Conservation (phyloP, 139 green algal genomes). For the Picochlorum sp. region DNA sequence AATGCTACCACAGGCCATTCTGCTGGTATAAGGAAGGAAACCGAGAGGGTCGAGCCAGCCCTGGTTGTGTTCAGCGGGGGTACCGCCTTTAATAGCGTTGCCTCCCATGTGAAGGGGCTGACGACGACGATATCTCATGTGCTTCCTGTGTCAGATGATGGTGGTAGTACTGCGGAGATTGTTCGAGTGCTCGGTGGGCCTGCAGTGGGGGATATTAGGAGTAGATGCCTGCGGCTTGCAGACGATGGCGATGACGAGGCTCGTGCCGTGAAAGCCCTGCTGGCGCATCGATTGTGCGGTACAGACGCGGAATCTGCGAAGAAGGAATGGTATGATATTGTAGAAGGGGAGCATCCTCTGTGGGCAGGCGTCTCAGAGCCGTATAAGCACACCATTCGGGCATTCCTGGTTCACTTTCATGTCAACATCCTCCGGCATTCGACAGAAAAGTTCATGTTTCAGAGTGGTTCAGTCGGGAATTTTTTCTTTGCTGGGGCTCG, state of each 20-base stretch:
- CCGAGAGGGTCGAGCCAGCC: constrained; percentile 14
- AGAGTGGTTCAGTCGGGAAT: constrained; percentile 69
- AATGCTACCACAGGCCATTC: too few relatives aligned
- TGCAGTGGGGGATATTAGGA: constrained; percentile 95
- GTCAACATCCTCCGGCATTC: constrained; percentile 70
- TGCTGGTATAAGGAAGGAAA: too few relatives aligned
- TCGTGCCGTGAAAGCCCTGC: constrained; percentile 56
- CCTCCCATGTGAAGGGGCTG: constrained; percentile 28
- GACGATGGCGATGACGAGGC: constrained; percentile 78
- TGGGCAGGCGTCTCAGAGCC: constrained; percentile 86
- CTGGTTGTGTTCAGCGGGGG: constrained; percentile 90
- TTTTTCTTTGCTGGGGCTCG: constrained; percentile 98
- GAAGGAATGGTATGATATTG: constrained; percentile 76
- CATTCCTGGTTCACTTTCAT: constrained; percentile 97
- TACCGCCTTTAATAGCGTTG: constrained; percentile 96
- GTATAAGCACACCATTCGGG: constrained; percentile 97
- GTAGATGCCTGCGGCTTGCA: constrained; percentile 85
- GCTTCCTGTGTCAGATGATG: constrained; percentile 94
- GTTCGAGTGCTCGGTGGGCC: constrained; percentile 93
- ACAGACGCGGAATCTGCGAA: constrained; percentile 45
- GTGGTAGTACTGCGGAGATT: constrained; percentile 94
- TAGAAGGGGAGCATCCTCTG: constrained; percentile 85
- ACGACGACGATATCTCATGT: constrained; percentile 86
- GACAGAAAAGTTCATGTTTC: constrained; percentile 80
- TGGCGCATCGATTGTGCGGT: constrained; percentile 78